A percentile compares a stretch with the other conserved stretches of the same genome.
Evolutionary conservation across 768 basidiomycete genomes (phyloP).

Genomic region (Collybia sp.): DNA sequence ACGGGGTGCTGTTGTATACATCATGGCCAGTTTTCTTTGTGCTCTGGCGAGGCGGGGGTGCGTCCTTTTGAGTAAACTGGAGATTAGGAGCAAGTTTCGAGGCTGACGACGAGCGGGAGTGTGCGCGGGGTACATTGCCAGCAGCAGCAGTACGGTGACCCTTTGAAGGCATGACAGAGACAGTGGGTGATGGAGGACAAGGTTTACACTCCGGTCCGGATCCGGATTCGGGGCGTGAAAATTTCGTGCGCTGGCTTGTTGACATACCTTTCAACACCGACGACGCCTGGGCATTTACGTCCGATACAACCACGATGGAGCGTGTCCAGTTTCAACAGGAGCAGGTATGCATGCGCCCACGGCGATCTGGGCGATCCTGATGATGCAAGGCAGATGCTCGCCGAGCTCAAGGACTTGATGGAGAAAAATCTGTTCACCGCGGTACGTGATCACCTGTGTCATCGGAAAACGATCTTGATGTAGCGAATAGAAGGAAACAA

Average conservation of each 20-base stretch:
- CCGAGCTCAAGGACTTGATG: slow-evolving; percentile 89
- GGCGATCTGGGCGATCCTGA: background rate
- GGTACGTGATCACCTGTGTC: slow-evolving; percentile 34
- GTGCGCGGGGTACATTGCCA: slow-evolving; percentile 49
- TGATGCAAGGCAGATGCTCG: slow-evolving; percentile 63
- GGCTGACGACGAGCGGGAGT: slow-evolving; percentile 61
- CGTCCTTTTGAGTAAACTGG: slow-evolving; percentile 67
- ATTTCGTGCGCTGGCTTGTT: no score
- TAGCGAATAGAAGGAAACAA: slow-evolving; percentile 61
- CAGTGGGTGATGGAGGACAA: slow-evolving; percentile 9
- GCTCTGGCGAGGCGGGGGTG: slow-evolving; percentile 40
- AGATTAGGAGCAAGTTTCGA: slow-evolving; percentile 57
- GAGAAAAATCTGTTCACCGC: slow-evolving; percentile 81
- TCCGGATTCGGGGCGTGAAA: background rate
- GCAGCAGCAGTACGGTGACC: slow-evolving; percentile 36
- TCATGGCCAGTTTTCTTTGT: slow-evolving; percentile 46
- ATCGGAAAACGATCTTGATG: background rate
- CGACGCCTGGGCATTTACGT: slow-evolving; percentile 8
- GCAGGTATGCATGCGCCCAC: slow-evolving; percentile 44
- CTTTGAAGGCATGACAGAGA: slow-evolving; percentile 47
- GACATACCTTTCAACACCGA: slow-evolving; percentile 2
- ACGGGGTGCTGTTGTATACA: slow-evolving; percentile 27
- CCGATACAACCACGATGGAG: slow-evolving; percentile 61
- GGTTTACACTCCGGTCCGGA: background rate
- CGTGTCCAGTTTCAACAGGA: slow-evolving; percentile 92